These are phyloP conservation scores for Takakia lepidozioides DNA, from an alignment of 225 moss, liverwort and hornwort genomes.

Conservation along the genomic window DNA sequence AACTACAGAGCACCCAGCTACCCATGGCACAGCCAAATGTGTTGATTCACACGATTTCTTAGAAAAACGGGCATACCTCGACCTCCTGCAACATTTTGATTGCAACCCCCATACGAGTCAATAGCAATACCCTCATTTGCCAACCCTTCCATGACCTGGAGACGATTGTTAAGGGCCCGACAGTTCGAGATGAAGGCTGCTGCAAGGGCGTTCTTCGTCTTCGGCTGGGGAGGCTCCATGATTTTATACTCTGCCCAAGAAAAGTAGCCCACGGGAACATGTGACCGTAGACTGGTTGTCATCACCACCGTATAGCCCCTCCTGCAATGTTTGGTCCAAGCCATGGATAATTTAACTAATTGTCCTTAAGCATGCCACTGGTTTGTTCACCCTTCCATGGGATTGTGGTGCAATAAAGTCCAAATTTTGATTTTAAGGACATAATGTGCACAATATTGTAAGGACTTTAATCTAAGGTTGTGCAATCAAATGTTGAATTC, in stretches of 20 bases:
- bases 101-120: slow-evolving; percentile 80
- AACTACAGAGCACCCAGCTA: too few relatives aligned
- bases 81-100: slow-evolving; percentile 55
- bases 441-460: not conserved
- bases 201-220: slow-evolving; percentile 49
- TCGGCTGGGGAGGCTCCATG: slow-evolving; percentile 59
- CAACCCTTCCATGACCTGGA: slow-evolving; percentile 56
- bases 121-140: slow-evolving; percentile 42
- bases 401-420: too few relatives aligned
- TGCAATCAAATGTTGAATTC: not conserved
- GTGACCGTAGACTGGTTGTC: slow-evolving; percentile 95
- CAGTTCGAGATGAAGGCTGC: slow-evolving; percentile 98
- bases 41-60: too few relatives aligned
- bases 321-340: too few relatives aligned
- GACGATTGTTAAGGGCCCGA: slow-evolving; percentile 80
- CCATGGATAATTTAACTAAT: too few relatives aligned
- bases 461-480: too few relatives aligned
- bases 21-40: too few relatives aligned
- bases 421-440: too few relatives aligned
- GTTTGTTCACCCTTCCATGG: too few relatives aligned
- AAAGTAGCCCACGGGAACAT: slow-evolving; percentile 94
- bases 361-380: too few relatives aligned
- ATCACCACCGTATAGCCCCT: slow-evolving; percentile 69
- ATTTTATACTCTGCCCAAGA: slow-evolving; percentile 92
- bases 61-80: slow-evolving; percentile 32